A percentile compares a stretch with the other conserved stretches of the same genome.
phyloP scores from a whole-genome alignment of 73 alveolate species.

The Stentor roeselii region DNA sequence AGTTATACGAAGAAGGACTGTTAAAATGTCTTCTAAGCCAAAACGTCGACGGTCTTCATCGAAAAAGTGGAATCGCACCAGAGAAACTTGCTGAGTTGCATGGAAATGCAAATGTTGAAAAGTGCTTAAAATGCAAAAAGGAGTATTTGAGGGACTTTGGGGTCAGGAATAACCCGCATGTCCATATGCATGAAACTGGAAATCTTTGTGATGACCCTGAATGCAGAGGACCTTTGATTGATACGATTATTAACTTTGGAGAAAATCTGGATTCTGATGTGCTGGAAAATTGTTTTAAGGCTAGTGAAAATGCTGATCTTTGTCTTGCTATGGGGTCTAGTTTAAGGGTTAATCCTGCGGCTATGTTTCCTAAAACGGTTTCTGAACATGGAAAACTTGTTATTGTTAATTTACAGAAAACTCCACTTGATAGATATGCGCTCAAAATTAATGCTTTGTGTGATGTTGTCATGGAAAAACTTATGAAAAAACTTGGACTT shows the following conservation, averaged over 20 bases:
- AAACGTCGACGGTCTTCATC: constrained; percentile 93
- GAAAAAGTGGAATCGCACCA: constrained; percentile 86
- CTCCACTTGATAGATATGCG: constrained; percentile 69
- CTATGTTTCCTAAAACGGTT: constrained; percentile 74
- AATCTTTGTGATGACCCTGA: constrained; percentile 68
- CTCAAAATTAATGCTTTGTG: constrained; percentile 61
- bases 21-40: constrained; percentile 66
- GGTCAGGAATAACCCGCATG: constrained; percentile 64
- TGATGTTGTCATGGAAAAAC: constrained; percentile 68
- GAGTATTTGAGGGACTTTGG: constrained; percentile 75
- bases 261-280: constrained; percentile 65
- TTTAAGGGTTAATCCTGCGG: constrained; percentile 96
- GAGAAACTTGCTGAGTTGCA: constrained; percentile 80
- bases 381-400: constrained; percentile 66
- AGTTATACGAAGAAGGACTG: constrained; percentile 41
- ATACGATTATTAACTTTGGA: constrained; percentile 72
- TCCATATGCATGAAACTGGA: constrained; percentile 70
- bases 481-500: constrained; percentile 52
- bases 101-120: constrained; percentile 82
- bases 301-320: constrained; percentile 70
- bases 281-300: constrained; percentile 50
- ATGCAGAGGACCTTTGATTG: constrained; percentile 71
- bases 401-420: constrained; percentile 66
- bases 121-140: constrained; percentile 60
- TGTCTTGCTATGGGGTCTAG: constrained; percentile 92